phyloP scores from a whole-genome alignment of 108 stramenopile genomes.

The Asterionellopsis glacialis region DNA sequence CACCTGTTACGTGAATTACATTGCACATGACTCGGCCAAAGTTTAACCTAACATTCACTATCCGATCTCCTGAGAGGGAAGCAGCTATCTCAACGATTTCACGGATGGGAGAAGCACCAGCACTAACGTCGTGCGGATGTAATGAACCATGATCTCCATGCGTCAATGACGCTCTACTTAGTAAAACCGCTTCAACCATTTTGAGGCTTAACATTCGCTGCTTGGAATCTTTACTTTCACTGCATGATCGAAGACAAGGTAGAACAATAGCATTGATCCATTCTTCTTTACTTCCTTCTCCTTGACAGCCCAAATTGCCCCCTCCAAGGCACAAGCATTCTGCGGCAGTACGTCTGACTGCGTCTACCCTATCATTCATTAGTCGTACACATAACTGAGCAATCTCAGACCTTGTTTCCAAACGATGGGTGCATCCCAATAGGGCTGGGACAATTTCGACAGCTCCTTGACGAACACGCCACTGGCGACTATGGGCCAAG shows the following conservation, averaged over 20 bases:
- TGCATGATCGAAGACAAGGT: slow-evolving; percentile 62
- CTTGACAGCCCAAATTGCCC: slow-evolving; percentile 75
- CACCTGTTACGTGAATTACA: slow-evolving; percentile 50
- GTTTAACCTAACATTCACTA: slow-evolving; percentile 84
- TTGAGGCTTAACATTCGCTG: slow-evolving; percentile 75
- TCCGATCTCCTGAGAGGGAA: slow-evolving; percentile 60
- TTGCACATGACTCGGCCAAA: slow-evolving; percentile 66
- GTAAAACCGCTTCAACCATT: slow-evolving; percentile 80
- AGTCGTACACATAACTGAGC: slow-evolving; percentile 67
- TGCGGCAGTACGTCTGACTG: slow-evolving; percentile 78
- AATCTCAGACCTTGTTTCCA: slow-evolving; percentile 81
- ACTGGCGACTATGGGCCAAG: slow-evolving; percentile 76
- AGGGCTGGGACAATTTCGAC: slow-evolving; percentile 91
- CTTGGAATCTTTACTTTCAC: slow-evolving; percentile 57
- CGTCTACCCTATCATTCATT: slow-evolving; percentile 78
- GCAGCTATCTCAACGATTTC: slow-evolving; percentile 62
- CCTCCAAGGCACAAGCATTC: slow-evolving; percentile 85
- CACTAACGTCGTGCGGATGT: slow-evolving; percentile 23
- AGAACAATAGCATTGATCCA: slow-evolving; percentile 81
- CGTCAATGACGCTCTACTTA: slow-evolving; percentile 14
- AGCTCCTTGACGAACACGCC: slow-evolving; percentile 86
- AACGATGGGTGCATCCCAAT: slow-evolving; percentile 71
- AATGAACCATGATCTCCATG: slow-evolving; percentile 36
- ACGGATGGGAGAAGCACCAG: slow-evolving; percentile 45
- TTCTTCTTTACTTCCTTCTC: slow-evolving; percentile 68